A percentile compares a stretch with the other conserved stretches of the same genome.
Conservation (phyloP, 2,329 filamentous ascomycete species). For the Leptographium radiaticola region DNA sequence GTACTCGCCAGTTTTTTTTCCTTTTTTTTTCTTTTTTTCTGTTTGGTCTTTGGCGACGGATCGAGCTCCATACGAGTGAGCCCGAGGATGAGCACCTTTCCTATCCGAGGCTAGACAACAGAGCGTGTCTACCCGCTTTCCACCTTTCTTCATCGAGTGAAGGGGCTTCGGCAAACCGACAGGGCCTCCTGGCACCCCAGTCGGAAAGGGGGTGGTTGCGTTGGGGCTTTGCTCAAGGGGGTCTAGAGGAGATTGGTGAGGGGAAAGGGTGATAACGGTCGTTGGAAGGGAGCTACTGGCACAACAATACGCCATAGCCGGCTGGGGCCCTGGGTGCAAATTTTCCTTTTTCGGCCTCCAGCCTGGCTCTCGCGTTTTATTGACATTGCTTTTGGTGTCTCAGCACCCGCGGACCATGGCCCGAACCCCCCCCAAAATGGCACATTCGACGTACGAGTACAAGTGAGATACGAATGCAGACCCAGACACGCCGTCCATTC, state of each 20-base stretch:
- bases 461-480: too few relatives aligned
- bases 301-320: neutral
- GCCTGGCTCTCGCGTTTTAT: too few relatives aligned
- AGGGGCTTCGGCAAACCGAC: constrained; percentile 7
- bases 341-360: neutral
- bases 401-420: too few relatives aligned
- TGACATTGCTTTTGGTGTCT: too few relatives aligned
- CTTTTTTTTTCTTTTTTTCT: neutral
- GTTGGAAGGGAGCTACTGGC: neutral
- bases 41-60: neutral
- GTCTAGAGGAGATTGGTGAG: neutral
- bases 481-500: too few relatives aligned
- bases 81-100: constrained; percentile 3
- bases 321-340: neutral
- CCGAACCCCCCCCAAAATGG: too few relatives aligned
- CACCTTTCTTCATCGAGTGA: constrained; percentile 13
- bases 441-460: too few relatives aligned
- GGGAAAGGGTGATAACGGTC: neutral
- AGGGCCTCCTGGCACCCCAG: neutral
- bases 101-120: constrained; percentile 10
- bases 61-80: neutral
- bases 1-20: neutral
- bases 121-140: constrained; percentile 10
- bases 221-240: constrained; percentile 2
- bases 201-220: neutral